Base-by-base conservation (phyloP, 768 basidiomycete genomes). In the Tephrocybe sp. region DNA sequence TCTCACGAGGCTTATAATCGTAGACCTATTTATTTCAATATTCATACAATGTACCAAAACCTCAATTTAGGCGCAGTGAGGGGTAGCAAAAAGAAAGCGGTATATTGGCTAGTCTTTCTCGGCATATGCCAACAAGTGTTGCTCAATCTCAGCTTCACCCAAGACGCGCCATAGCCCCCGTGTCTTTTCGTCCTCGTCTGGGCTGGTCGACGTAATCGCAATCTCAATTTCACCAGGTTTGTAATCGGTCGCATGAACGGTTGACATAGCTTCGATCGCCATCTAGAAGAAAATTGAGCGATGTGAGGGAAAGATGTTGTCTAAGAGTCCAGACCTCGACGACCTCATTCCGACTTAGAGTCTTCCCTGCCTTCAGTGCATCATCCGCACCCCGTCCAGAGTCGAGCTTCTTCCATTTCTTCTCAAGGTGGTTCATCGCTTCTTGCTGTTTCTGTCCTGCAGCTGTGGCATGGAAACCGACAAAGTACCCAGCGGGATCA, bases 391-490 rank as follows among this genome's bases (percentile, higher is more conserved):
- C 90, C 45, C 71, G 71, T 13, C 88, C 88, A 19, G 77, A 79
- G 61, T 91, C 86, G 24, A 93, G 74, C 67, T 93, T 93, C 76
- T 98, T 99, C 94, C 93, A 98, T 66, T 92, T 91, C 75, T 98
- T 98, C 74, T 99, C 97, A 37, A 99, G 77, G 62, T 93, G 89
- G 67, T 98, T 98, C 85, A 94, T 97, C 1, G 92, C 94, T 64
- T 99, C 97, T 63, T 97, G 95, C 61, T 98, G 97, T 61, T 99
- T 98, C 67, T 91, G 88, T 0, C 97, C 97, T 2, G 94, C 88
- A 0, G 95, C 84, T 2, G 95, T 95, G 8, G 97, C 97, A 59
- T 97, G 94, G 75, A 94, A 98, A 0, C 97, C 97, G 38, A 97
- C 91, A 65, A 94, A 99, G 71, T 97, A 98, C 4, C 97, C 97